Evolutionary conservation across 2,329 filamentous ascomycete genomes (phyloP).

Genomic region (Falciphora oryzae): DNA sequence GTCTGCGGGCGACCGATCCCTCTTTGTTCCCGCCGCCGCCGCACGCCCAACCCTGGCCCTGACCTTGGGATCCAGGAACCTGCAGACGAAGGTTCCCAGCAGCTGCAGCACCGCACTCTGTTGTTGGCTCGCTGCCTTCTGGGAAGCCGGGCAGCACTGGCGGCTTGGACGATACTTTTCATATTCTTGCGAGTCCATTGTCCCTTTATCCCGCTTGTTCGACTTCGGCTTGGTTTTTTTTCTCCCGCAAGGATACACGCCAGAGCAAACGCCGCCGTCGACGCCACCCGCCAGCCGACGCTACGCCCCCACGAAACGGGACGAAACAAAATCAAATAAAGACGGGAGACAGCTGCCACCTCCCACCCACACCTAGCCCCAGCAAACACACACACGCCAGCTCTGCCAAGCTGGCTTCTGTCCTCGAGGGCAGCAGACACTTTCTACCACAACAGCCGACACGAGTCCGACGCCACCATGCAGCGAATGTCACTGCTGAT

Average conservation of each 20-base stretch:
- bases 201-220: no score
- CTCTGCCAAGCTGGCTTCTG: neutral
- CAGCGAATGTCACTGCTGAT: conserved; percentile 42
- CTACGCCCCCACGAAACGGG: no score
- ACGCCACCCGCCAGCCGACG: neutral
- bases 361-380: neutral
- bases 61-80: neutral
- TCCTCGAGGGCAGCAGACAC: neutral
- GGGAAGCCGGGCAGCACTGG: neutral
- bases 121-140: neutral
- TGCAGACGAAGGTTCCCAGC: neutral
- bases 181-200: neutral
- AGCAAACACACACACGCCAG: neutral
- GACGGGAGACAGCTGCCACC: no score
- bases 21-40: neutral
- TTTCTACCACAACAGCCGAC: neutral
- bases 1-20: neutral
- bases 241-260: no score
- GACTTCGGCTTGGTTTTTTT: neutral
- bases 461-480: conserved; percentile 25
- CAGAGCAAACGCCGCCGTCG: neutral
- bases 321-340: no score
- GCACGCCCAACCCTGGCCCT: neutral
- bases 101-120: neutral
- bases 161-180: neutral